Evolutionary conservation across 768 basidiomycete species (phyloP), one percentile per base, ranked within the genome.

Genomic region (Lactarius tabidus): DNA sequence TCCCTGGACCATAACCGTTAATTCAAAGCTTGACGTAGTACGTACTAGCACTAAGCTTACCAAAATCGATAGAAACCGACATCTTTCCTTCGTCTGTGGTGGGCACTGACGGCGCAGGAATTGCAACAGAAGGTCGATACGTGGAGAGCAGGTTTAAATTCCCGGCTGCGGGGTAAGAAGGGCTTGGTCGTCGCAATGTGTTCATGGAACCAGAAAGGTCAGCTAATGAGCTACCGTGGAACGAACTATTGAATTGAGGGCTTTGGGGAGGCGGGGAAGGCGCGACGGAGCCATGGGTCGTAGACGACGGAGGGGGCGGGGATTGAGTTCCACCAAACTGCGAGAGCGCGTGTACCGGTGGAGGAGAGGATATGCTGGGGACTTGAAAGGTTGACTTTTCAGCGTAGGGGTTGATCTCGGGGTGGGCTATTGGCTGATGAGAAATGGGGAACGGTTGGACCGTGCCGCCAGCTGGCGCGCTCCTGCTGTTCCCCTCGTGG

Each of bases 41-140:
- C 5, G 10, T 17, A 36, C 26, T 10, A 33, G n/a, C 56, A 59
- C 20, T 51, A 55, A 6, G 75, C 82, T 65, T 68, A 89, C 90
- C 90, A 71, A 92, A 92, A 75, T 93, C 91, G 66, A 93, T 91
- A 5, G 90, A 85, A 23, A 93, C 80, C 14, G 89, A 91, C 77
- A 93, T 79, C 72, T 87, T 90, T n/a, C 89, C 88, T 73, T 91
- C 90, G 69, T 90, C 82, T 20, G 74, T 51, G 31, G 55, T 38
- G 26, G 60, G 45, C 17, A 61, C 48, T 7, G 48, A 55, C 57
- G 67, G 53, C 41, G 38, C 6, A 28, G 60, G 18, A 41, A 55
- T n/a, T 36, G 54, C 8, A 52, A 53, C 23, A 26, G 64, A 52
- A 12, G 63, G 26, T 29, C 51, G 67, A 38, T 65, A 70, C 20